phyloP scores from a whole-genome alignment of 2,329 filamentous ascomycete genomes.

The Thelonectria rubi region DNA sequence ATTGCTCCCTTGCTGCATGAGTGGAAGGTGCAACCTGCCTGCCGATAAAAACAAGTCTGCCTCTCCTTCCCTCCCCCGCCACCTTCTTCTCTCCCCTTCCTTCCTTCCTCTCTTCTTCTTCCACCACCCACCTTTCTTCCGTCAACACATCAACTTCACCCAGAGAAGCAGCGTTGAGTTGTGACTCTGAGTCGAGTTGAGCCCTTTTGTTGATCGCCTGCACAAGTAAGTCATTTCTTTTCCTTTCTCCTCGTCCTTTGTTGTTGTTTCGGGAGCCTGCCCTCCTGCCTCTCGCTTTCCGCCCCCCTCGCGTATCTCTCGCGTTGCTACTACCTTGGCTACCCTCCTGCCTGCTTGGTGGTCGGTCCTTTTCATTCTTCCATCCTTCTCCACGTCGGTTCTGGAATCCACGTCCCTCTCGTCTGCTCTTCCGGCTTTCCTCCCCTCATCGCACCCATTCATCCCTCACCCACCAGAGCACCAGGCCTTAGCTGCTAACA shows the following conservation, averaged over 20 bases:
- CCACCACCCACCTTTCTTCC: slow-evolving; percentile 13
- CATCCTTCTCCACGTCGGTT: background rate
- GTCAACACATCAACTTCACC: slow-evolving; percentile 5
- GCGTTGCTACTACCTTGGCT: background rate
- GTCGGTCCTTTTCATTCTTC: background rate
- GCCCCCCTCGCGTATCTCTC: background rate
- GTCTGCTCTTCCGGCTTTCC: background rate
- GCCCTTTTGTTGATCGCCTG: background rate
- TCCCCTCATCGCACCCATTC: background rate
- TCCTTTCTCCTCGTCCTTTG: background rate
- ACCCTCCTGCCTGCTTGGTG: background rate
- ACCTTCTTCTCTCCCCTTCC: background rate
- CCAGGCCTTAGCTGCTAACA: background rate
- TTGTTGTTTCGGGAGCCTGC: background rate
- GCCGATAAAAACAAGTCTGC: background rate
- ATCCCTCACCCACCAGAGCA: background rate
- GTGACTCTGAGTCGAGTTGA: slow-evolving; percentile 18
- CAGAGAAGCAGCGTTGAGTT: slow-evolving; percentile 31
- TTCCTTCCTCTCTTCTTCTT: slow-evolving; percentile 16
- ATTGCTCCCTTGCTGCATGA: background rate
- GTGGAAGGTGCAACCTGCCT: slow-evolving; percentile 2
- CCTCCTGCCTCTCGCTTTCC: background rate
- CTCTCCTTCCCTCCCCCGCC: too few species aligned
- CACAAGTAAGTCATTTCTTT: slow-evolving; percentile 16
- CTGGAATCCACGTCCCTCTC: background rate